Conservation (phyloP, 495 filamentous ascomycete genomes). For the Daldinia concentrica region DNA sequence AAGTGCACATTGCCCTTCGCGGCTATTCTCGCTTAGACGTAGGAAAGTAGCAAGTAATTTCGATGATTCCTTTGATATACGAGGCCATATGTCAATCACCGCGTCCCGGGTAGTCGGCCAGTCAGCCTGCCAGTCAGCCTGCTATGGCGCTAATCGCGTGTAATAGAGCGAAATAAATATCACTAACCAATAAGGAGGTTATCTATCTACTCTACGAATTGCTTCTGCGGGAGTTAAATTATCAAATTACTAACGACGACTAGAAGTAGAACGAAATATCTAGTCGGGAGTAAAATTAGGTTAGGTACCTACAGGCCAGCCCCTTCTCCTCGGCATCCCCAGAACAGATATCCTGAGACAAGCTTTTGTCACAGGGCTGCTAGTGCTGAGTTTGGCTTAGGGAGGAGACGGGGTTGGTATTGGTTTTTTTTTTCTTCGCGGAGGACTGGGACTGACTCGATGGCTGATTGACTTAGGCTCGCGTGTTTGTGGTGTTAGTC, state of each 20-base stretch:
- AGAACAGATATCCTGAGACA: conserved; percentile 14
- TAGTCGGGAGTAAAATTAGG: neutral
- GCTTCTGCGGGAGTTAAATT: too few species aligned
- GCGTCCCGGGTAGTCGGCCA: too few species aligned
- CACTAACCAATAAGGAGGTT: too few species aligned
- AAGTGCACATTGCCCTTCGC: too few species aligned
- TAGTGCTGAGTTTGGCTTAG: conserved; percentile 25
- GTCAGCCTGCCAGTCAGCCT: neutral
- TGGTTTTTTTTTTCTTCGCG: neutral
- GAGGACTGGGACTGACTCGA: too few species aligned
- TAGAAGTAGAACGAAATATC: too few species aligned
- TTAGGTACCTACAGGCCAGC: neutral
- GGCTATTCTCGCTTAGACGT: too few species aligned
- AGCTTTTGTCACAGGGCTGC: conserved; percentile 35
- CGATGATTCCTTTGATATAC: too few species aligned
- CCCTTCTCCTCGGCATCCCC: neutral
- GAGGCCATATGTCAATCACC: too few species aligned
- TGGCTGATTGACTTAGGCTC: neutral
- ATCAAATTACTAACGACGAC: too few species aligned
- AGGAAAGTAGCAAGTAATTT: too few species aligned
- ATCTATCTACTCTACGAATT: too few species aligned
- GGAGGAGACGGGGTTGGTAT: neutral
- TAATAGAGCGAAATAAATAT: neutral
- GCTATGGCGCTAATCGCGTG: neutral
- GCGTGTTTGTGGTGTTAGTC: conserved; percentile 17